These are phyloP conservation scores for Ophiocordyceps camponoti-floridani DNA, from an alignment of 2,329 filamentous ascomycete species.

Conservation along the genomic window DNA sequence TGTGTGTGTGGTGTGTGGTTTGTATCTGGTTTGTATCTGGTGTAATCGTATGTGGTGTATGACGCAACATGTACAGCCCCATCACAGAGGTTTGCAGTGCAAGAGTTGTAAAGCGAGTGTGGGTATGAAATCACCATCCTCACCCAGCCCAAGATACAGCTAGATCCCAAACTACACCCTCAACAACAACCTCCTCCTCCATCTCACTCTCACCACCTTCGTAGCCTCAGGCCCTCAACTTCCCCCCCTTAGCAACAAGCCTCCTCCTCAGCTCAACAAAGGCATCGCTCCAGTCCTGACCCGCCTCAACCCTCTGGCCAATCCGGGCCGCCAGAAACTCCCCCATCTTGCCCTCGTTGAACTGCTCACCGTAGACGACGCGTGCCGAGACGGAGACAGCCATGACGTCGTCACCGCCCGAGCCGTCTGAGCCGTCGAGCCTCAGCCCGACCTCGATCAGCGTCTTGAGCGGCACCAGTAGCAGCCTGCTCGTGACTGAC, in stretches of 20 bases:
- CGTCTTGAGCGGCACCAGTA: conserved; percentile 47
- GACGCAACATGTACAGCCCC: no score
- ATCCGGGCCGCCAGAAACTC: conserved; percentile 44
- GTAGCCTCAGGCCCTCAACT: neutral
- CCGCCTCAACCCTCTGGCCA: conserved; percentile 21
- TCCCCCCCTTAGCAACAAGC: conserved; percentile 36
- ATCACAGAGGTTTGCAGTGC: no score
- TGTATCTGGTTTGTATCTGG: no score
- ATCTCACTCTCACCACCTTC: neutral
- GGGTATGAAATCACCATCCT: no score
- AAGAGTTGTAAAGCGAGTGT: no score
- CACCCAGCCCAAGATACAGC: neutral
- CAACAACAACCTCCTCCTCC: neutral
- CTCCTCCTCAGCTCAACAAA: conserved; percentile 36
- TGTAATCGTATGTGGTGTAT: no score
- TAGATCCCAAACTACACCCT: neutral
- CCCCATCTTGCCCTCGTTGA: conserved; percentile 57
- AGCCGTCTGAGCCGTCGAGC: conserved; percentile 25
- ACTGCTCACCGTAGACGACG: conserved; percentile 62
- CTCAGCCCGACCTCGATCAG: conserved; percentile 47
- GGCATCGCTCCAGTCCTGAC: conserved; percentile 33
- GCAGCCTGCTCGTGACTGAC: conserved; percentile 38
- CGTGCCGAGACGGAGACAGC: conserved; percentile 33
- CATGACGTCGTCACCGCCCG: conserved; percentile 32
- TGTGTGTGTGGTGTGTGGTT: no score